Conservation (phyloP, 768 basidiomycete genomes). For the Hortiboletus campestris region DNA sequence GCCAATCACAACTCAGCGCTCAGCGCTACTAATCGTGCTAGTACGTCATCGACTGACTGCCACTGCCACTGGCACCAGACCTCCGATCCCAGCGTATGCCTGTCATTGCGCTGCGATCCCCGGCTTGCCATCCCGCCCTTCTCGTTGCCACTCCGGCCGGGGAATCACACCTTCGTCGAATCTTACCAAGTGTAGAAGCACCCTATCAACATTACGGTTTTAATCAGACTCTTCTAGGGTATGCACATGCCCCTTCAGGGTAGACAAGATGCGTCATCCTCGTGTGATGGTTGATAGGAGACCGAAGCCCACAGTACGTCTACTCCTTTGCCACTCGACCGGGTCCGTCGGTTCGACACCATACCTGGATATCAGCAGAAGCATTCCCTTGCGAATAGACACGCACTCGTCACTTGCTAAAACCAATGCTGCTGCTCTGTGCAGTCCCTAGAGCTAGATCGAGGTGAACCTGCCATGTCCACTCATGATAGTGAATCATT, state of each 20-base stretch:
- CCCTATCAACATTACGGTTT: not conserved
- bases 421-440: too few relatives aligned
- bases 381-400: too few relatives aligned
- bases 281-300: not conserved
- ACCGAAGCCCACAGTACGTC: not conserved
- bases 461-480: not conserved
- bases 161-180: not conserved
- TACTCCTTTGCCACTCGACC: too few relatives aligned
- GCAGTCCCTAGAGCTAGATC: too few relatives aligned
- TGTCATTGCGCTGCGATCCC: not conserved
- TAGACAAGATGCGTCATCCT: not conserved
- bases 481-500: too few relatives aligned
- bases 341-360: not conserved
- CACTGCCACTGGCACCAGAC: too few relatives aligned
- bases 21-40: too few relatives aligned
- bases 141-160: not conserved
- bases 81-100: too few relatives aligned
- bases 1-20: too few relatives aligned
- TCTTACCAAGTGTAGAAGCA: not conserved
- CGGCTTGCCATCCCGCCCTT: not conserved
- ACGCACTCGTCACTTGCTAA: too few relatives aligned
- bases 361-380: not conserved
- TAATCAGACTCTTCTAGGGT: not conserved
- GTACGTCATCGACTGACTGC: too few relatives aligned
- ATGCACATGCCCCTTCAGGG: too few relatives aligned